These are phyloP conservation scores for Mycosphaerella sp. DNA, from an alignment of 2,329 filamentous ascomycete species.

Conservation along the genomic window DNA sequence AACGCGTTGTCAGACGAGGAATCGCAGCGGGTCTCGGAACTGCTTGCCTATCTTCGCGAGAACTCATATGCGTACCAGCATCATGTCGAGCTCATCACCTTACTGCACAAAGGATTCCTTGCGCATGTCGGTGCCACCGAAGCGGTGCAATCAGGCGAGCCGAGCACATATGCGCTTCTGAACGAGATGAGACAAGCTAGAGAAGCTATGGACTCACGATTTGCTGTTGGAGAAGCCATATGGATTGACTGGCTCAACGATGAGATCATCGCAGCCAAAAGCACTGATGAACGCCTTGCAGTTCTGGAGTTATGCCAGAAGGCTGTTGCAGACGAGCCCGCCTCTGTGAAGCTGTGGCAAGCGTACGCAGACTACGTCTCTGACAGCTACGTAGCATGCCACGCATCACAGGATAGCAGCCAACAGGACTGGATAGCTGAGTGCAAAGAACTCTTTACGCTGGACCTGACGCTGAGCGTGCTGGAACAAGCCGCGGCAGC, in stretches of 20 bases:
- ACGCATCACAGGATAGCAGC: constrained; percentile 48
- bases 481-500: constrained; percentile 67
- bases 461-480: constrained; percentile 59
- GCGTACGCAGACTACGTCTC: constrained; percentile 74
- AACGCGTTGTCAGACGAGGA: constrained; percentile 40
- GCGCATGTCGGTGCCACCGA: constrained; percentile 33
- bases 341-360: constrained; percentile 67
- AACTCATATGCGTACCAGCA: constrained; percentile 47
- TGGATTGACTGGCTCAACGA: constrained; percentile 76
- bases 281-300: constrained; percentile 60
- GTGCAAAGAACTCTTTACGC: constrained; percentile 65
- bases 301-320: constrained; percentile 67
- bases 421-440: constrained; percentile 52
- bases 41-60: constrained; percentile 40
- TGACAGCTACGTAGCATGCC: constrained; percentile 61
- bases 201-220: constrained; percentile 56
- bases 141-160: constrained; percentile 25
- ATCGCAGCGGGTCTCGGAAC: constrained; percentile 40
- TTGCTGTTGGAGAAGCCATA: constrained; percentile 67
- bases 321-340: constrained; percentile 65
- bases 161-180: constrained; percentile 42
- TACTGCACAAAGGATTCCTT: constrained; percentile 45
- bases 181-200: constrained; percentile 46
- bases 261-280: constrained; percentile 55
- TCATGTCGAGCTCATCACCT: constrained; percentile 44